Base-by-base conservation (phyloP, 768 basidiomycete species). In the Pisolithus sp. region DNA sequence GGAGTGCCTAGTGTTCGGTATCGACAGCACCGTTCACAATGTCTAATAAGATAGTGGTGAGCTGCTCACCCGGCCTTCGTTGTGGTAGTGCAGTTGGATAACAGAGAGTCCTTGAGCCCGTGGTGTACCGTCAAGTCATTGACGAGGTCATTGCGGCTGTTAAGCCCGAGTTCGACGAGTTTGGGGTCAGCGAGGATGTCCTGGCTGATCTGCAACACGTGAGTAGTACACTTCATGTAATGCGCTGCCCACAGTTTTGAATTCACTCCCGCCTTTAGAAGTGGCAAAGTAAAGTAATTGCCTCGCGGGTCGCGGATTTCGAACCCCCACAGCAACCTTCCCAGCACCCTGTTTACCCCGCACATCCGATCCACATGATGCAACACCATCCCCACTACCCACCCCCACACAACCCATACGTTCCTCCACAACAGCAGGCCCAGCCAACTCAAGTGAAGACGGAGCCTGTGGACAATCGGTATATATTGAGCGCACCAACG, bases 31-130 rank as follows among this genome's bases (percentile, higher is more conserved):
- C 59, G 55, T 65, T 61, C 64, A 59, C 66, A 64, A 95, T 94
- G 93, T 93, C 92, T 55, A 95, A 95, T 86, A 94, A 94, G 79
- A 91, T 93, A 77, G 93, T 95, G 84, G 92, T 93, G 81, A 89
- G 89, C 86, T 82, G 74, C 78, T 81, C 82, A 79, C 79, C 70
- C 74, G 71, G 76, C 71, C 72, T 71, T 71, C 70, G 73, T 68
- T 68, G 72, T 77, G 75, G 77, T 80, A 80, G 77, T 75, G 67
- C 67, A 71, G 68, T 57, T 65, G 61, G 71, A 74, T 75, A 73
- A 78, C 82, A 62, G 73, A 69, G 71, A 68, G 63, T 71, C 64
- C 72, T 78, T 81, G 83, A 94, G 93, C 93, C 93, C 66, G 63
- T 71, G 59, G 88, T 91, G 61, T 99, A 99, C 72, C 89, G 95